Base-by-base conservation (phyloP, 257 asterid species). In the Gentiana dahurica region DNA sequence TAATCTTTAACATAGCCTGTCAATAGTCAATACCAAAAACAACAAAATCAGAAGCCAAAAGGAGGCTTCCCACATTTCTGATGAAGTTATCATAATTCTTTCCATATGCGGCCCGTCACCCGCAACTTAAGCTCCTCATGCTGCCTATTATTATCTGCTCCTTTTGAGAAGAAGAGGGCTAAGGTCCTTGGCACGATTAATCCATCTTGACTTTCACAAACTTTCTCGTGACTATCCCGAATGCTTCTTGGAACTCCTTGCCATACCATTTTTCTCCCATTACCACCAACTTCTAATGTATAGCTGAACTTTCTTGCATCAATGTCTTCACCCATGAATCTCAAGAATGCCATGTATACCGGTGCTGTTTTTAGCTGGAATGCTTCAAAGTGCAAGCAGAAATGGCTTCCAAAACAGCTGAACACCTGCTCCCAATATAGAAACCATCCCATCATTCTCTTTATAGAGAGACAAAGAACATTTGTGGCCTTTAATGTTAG, bases 221-320 rank as follows among this genome's bases (percentile, higher is more conserved):
- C 88, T 70, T 77, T 75, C 60, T 64, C 73, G 49, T 88, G 91
- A 68, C 86, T 71, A 47, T 88, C 95, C 0, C 95, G 86, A 8
- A 88, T 85, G 75, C 91, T 88, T 73, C 97, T 74, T 1, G 97
- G 97, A 68, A 85, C 64, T 24, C 97, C 97, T 77, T 88, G 91
- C 97, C 97, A 88, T 51, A 49, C 65, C 49, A 85, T 57, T 65
- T 81, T 88, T 49, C 95, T 90, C 7, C 95, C 85, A 57, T 47
- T 68, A 8, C 72, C 88, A n/a, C 94, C 84, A 5, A 89, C 88
- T 64, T 89, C 95, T 63, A 89, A 65, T 2, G 84, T 70, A 77
- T 86, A 89, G 79, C 73, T 73, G 78, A 76, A 89, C 74, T 73
- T 80, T 58, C 73, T 73, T 12, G 95, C 92, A 51, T 86, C 93